phyloP scores from a whole-genome alignment of 2,329 filamentous ascomycete genomes.

The Stemphylium vesicarium region DNA sequence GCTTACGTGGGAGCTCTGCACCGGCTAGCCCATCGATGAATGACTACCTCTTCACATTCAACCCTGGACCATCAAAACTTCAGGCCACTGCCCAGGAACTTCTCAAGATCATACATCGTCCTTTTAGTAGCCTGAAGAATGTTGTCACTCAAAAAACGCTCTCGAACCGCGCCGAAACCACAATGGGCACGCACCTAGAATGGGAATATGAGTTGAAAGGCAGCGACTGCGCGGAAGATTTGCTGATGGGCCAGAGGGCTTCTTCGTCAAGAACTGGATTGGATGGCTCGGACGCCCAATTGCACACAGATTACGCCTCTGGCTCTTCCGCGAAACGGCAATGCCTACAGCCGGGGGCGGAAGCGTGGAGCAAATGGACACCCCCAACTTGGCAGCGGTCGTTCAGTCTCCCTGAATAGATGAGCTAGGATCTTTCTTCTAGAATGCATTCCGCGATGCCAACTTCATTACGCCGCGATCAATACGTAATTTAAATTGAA shows the following conservation, averaged over 20 bases:
- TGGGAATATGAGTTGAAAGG: conserved; percentile 12
- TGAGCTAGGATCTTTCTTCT: too few species aligned
- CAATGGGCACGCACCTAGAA: conserved; percentile 13
- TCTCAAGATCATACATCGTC: conserved; percentile 18
- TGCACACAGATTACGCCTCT: neutral
- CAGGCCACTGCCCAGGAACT: conserved; percentile 18
- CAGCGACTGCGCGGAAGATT: neutral
- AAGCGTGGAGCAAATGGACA: conserved; percentile 7
- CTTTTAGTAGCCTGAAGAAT: conserved; percentile 12
- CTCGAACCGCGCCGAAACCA: conserved; percentile 11
- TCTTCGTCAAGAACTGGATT: neutral
- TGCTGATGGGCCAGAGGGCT: neutral
- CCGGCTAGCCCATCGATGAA: neutral
- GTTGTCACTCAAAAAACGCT: conserved; percentile 1
- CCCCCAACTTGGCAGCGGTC: conserved; percentile 4
- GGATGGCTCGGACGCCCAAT: neutral
- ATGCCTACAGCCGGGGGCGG: neutral
- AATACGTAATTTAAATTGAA: too few species aligned
- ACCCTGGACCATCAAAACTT: conserved; percentile 13
- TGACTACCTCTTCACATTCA: conserved; percentile 18
- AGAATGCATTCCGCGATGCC: too few species aligned
- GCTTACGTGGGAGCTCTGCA: neutral
- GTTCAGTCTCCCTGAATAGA: neutral
- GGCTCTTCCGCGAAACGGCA: neutral
- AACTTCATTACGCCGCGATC: too few species aligned